Evolutionary conservation across 2,329 filamentous ascomycete species (phyloP).

Genomic region (Scedosporium minutisporum): DNA sequence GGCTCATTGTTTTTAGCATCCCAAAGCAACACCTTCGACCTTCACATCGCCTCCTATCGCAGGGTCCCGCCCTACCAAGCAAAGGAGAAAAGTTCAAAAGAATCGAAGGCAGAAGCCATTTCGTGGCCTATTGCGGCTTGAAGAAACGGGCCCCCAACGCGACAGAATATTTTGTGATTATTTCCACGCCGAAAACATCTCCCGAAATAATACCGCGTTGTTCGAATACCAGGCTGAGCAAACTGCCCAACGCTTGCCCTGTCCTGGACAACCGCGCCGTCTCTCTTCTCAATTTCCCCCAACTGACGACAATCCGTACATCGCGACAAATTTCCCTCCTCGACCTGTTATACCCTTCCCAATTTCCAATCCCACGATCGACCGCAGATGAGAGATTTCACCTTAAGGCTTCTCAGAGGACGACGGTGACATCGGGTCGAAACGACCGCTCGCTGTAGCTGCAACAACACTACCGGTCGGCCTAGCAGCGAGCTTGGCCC

Average conservation of each 20-base stretch:
- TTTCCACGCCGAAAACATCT: not conserved
- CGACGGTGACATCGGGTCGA: constrained; percentile 30
- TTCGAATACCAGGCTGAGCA: not conserved
- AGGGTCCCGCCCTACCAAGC: not conserved
- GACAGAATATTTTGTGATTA: not conserved
- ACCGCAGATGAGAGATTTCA: constrained; percentile 3
- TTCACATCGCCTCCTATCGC: constrained; percentile 2
- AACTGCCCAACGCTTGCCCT: not conserved
- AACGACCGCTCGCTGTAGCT: not conserved
- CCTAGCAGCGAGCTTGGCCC: not conserved
- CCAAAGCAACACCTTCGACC: constrained; percentile 3
- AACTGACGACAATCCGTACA: not conserved
- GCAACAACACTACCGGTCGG: not conserved
- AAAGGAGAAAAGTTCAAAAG: not conserved
- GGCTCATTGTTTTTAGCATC: constrained; percentile 1
- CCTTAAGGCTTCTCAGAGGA: constrained; percentile 22
- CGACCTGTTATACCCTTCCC: not conserved
- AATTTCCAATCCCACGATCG: not conserved
- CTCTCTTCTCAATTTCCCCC: not conserved
- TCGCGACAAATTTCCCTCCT: not conserved
- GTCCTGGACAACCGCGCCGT: not conserved
- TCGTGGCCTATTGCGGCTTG: not conserved
- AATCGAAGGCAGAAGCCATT: not conserved
- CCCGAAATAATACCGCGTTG: not conserved
- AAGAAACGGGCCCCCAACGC: not conserved